Evolutionary conservation across 2,329 filamentous ascomycete genomes (phyloP), one percentile per base, ranked within the genome.

Genomic region (Penicillium sumatraense): DNA sequence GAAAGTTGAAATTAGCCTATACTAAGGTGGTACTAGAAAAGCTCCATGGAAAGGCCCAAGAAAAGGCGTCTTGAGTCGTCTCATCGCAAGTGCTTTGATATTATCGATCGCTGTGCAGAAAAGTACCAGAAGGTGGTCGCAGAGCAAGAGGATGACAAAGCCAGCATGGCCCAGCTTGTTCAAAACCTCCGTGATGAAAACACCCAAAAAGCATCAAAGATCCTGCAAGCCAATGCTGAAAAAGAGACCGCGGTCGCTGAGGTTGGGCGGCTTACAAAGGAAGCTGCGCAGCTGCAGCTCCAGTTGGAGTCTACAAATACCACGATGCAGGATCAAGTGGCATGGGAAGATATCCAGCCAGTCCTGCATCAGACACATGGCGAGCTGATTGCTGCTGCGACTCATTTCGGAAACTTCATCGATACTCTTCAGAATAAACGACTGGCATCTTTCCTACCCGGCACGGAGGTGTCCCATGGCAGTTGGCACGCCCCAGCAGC

Each of bases 291-390:
- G 26, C 33, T 54, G 23, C 38, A 46, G 16, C 29, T 46, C 40
- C 29, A 54, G 40, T 7, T 46, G 18, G 29, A 54, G 29, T 54
- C 38, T 26, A 49, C 31, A 18, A 54, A 45, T 29, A 33, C 46
- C 24, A 35, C 27, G 2, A 24, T 50, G 31, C 21, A 50, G 36
- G 52, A 49, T 24, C 24, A 53, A n/a, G 42, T 48, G 42, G 35
- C 35, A 29, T 53, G 33, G 51, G 29, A 48, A 31, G 46, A 54
- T 50, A 54, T 54, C 29, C 27, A 50, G 52, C 40, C 41, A 36
- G n/a, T 46, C 13, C 36, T 49, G 24, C 26, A 54, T 46, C 38
- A 54, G 23, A 48, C 44, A 26, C 51, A 53, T 16, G 44, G 33
- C 35, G 45, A 48, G 16, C 35, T 53, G 26, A 46, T 53, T 9